Base-by-base conservation (phyloP, 148 eudicot genomes). In the Vaccinium darrowii region DNA sequence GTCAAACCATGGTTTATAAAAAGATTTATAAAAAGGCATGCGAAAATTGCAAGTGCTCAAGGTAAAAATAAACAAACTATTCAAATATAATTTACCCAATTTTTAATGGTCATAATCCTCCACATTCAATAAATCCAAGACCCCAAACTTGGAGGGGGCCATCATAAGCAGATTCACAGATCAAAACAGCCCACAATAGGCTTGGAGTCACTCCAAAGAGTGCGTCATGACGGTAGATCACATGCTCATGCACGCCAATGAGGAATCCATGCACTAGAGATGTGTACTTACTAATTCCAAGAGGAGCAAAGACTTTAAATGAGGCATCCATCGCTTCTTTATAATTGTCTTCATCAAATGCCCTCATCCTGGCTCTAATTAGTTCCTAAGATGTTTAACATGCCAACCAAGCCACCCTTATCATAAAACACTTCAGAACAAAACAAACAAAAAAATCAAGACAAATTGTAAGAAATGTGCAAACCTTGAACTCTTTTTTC, bases 241-340 rank as follows among this genome's bases (percentile, higher is more conserved):
- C 77, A 79, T 19, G 69, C 76, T 82, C 50, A 50, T 23, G 58
- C 58, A 69, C 3, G 13, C 9, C 47, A 65, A 82, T 21, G 2
- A 60, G 27, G 76, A 39, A 69, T 18, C 25, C 36, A 33, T 19
- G 51, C 27, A n/a, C 18, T 30, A 21, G 43, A 73, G 11, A 60
- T 14, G 75, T 87, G 69, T 83, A 93, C 98, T 91, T 88, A 97
- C 99, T 91, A 75, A 93, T 92, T 88, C 98, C 98, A 88, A 76
- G 93, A 83, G 96, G 88, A 90, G 98, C 89, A 91, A 95, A 95
- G 69, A 97, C 93, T 89, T 97, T 97, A 87, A 89, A 94, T 81
- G 99, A 94, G 75, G 98, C 98, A 81, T 97, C 98, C 76, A 91
- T 84, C 50, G 98, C 98, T 92, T 97, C 99, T 92, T 93, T 95